Conservation (phyloP, 139 green algal species). For the Nannochloris sp. region DNA sequence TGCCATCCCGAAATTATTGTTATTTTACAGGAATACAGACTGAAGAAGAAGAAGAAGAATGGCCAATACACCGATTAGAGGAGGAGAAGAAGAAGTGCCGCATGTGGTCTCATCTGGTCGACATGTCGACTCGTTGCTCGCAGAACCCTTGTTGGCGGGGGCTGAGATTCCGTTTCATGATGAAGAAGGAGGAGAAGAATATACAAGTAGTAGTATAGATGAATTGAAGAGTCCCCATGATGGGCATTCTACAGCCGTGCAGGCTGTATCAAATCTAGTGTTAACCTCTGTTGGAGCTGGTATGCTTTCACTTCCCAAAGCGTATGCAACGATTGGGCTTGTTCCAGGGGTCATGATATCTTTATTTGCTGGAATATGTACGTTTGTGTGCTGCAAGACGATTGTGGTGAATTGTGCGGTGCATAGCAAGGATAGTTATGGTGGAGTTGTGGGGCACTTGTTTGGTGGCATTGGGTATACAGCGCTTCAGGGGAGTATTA, state of each 20-base stretch:
- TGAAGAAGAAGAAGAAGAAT: too few relatives aligned
- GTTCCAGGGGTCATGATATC: slow-evolving; percentile 2
- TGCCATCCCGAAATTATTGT: too few relatives aligned
- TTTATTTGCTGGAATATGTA: slow-evolving; percentile 1
- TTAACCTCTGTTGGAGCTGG: slow-evolving; percentile 16
- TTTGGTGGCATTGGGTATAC: slow-evolving; percentile 15
- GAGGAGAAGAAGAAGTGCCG: too few relatives aligned
- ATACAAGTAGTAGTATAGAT: too few relatives aligned
- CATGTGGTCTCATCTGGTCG: too few relatives aligned
- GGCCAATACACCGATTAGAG: too few relatives aligned
- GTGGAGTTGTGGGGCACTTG: slow-evolving; percentile 8
- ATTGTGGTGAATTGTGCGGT: slow-evolving; percentile 3
- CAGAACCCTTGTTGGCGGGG: too few relatives aligned
- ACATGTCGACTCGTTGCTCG: too few relatives aligned
- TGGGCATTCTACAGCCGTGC: not conserved
- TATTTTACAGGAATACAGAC: too few relatives aligned
- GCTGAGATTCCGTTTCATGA: too few relatives aligned
- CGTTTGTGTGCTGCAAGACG: not conserved
- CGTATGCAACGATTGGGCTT: slow-evolving; percentile 4
- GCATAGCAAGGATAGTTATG: slow-evolving; percentile 6
- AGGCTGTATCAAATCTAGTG: slow-evolving; percentile 6
- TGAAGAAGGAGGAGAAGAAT: too few relatives aligned
- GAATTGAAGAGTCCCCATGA: not conserved
- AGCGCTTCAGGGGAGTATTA: slow-evolving; percentile 18
- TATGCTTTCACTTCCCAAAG: slow-evolving; percentile 14